A percentile compares a stretch with the other conserved stretches of the same genome.
phyloP scores from a whole-genome alignment of 2,329 filamentous ascomycete genomes.

The Colletotrichum scovillei region DNA sequence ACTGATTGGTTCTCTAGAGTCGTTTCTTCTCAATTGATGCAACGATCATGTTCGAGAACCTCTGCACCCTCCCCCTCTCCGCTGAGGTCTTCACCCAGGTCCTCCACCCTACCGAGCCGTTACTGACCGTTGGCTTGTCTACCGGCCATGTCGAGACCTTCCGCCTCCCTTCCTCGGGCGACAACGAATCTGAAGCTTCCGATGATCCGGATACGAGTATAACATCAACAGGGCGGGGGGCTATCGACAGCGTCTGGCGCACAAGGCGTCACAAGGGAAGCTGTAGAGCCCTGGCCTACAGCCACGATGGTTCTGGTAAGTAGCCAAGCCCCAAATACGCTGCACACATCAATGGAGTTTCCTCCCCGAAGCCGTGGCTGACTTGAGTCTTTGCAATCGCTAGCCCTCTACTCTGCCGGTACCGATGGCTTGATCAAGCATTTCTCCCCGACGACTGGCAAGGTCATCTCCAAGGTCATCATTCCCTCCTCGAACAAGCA shows the following conservation, averaged over 20 bases:
- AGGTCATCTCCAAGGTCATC: constrained; percentile 84
- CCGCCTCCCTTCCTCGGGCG: constrained; percentile 70
- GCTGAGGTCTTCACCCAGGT: constrained; percentile 91
- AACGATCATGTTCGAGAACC: constrained; percentile 82
- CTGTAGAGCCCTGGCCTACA: constrained; percentile 85
- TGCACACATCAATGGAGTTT: background rate
- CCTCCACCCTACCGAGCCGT: constrained; percentile 84
- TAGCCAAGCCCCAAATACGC: constrained; percentile 45
- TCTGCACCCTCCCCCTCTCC: constrained; percentile 88
- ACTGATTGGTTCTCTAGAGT: background rate
- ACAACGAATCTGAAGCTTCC: constrained; percentile 63
- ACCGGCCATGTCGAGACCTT: constrained; percentile 89
- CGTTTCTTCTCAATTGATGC: background rate
- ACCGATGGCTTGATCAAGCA: constrained; percentile 69
- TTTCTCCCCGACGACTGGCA: constrained; percentile 68
- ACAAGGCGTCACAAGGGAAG: constrained; percentile 94
- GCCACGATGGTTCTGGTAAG: constrained; percentile 78
- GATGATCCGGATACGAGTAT: constrained; percentile 60
- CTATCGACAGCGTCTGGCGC: constrained; percentile 86
- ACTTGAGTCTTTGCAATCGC: constrained; percentile 19
- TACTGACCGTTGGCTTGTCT: constrained; percentile 87
- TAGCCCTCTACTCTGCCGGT: constrained; percentile 73
- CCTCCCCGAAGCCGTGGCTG: constrained; percentile 21
- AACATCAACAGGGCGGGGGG: constrained; percentile 72
- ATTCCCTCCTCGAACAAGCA: constrained; percentile 70